Base-by-base conservation (phyloP, 495 filamentous ascomycete species). In the Aspergillus carlsbadensis region DNA sequence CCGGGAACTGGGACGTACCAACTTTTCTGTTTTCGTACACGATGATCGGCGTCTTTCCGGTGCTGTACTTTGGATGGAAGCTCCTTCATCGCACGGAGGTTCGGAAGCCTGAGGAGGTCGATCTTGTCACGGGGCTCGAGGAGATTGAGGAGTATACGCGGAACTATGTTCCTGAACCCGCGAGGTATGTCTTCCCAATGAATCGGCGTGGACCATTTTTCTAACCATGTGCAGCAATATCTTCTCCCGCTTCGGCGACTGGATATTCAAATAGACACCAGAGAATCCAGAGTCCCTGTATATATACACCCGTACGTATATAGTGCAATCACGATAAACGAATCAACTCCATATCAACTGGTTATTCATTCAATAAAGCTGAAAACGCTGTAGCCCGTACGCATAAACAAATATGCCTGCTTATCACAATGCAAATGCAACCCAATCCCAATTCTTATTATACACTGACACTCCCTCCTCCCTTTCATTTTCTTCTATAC, bases 11-110 rank as follows among this genome's bases (percentile, higher is more conserved):
- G 89, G 77, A 86, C 45, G 60, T 92, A 10, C 76, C 88, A 1
- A 87, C 81, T 0, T 92, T 94, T 59, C 69, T 92, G 26, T 92
- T 92, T 70, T 87, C 85, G 66, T 91, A 89, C 61, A 82, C 82
- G 10, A 89, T 89, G 83, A 82, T 90, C 26, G 77, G 72, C 6
- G 65, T 89, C 17, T 85, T 83, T 55, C 87, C 88, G 0, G 51
- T 87, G 1, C 70, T 93, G 0, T 92, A 81, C 52, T 34, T 91
- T 31, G 75, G 77, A 17, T 94, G 85, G 84, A 94, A 94, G 65
- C 1, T 89, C 20, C 45, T 84, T 42, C 85, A 89, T 55, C 79
- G 73, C 58, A 89, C 88, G 0, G 80, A 74, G 41, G 74, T 84
- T 56, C 66, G 76, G 52, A 74, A 69, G 22, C 74, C 85, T 0